Evolutionary conservation across 371 early-diverging fungal genomes (phyloP), one percentile per base, ranked within the genome.

Genomic region (Rhizomucor miehei): DNA sequence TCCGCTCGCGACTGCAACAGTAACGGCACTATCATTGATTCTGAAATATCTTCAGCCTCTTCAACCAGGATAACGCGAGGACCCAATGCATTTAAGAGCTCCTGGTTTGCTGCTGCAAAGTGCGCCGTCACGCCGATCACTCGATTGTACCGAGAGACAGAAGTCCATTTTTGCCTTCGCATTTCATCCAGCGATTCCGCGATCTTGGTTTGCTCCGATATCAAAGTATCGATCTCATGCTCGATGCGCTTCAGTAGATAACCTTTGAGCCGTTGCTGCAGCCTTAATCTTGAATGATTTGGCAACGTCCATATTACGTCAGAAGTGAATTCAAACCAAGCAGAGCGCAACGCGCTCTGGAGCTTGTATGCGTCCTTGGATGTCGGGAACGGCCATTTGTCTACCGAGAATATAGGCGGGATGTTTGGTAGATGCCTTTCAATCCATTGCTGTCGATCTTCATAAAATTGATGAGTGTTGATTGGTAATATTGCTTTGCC

Each of bases 111-210:
- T 10, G 66, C 60, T 5, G 77, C 77, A 58, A 67, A 65, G 20
- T 68, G 67, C 1, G 71, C 62, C 8, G 77, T 73, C 51, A 71
- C 67, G 4, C 73, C 77, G 37, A 77, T 59, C 1, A 73, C 54
- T 6, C 69, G 65, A 44, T 59, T 69, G 20, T 69, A 77, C 2
- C 69, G 60, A 39, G 65, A 67, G 0, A 54, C 35, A 3, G 59
- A 59, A 0, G 51, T 21, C 65, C 63, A 69, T 20, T 65, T 59
- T 10, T 63, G 36, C 1, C 57, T 23, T 9, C 71, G 50, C 4
- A 47, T 54, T 5, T 66, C 63, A 16, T 77, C 67, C 34, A 63
- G 29, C 0, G 49, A 21, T 16, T 56, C 46, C 0, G 67, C 51
- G 2, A 48, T 35, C 21, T 67, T 52, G 19, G 50, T 24, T 24